A percentile compares a stretch with the other conserved stretches of the same genome.
phyloP scores from a whole-genome alignment of 495 filamentous ascomycete genomes.

The Glarea lozoyensis region DNA sequence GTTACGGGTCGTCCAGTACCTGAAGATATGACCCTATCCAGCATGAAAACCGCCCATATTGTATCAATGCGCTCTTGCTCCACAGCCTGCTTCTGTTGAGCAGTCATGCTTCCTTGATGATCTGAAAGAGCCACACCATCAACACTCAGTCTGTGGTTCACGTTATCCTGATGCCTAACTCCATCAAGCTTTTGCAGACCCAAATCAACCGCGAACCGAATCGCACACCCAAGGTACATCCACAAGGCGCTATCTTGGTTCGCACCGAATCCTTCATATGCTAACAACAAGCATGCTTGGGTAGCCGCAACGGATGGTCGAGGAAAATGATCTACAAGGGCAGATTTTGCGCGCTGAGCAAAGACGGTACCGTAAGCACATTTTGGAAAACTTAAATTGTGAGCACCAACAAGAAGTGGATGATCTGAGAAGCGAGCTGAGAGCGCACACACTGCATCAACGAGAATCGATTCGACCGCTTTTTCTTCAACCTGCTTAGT shows the following conservation, averaged over 20 bases:
- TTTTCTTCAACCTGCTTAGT: conserved; percentile 64
- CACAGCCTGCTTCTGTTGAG: conserved; percentile 47
- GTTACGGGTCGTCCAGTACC: conserved; percentile 75
- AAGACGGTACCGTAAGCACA: conserved; percentile 60
- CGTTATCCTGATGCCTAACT: conserved; percentile 56
- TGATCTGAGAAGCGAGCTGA: conserved; percentile 73
- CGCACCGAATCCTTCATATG: conserved; percentile 78
- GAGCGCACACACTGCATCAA: conserved; percentile 74
- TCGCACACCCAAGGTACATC: conserved; percentile 83
- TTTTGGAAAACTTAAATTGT: conserved; percentile 16
- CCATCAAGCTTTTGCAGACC: conserved; percentile 74
- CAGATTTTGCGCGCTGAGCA: conserved; percentile 65
- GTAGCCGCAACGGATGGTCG: conserved; percentile 72
- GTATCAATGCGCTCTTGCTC: conserved; percentile 72
- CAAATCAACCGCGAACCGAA: conserved; percentile 78
- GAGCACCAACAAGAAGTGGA: conserved; percentile 41
- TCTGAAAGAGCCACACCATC: conserved; percentile 20
- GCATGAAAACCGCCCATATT: conserved; percentile 79
- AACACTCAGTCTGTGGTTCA: conserved; percentile 31
- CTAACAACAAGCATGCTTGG: conserved; percentile 70
- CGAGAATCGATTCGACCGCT: conserved; percentile 74
- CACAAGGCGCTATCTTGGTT: conserved; percentile 81
- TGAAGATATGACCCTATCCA: conserved; percentile 77
- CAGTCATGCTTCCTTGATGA: conserved; percentile 34
- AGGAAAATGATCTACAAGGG: conserved; percentile 65